Evolutionary conservation across 768 basidiomycete genomes (phyloP).

Genomic region (Chalciporus pseudorubinellus): DNA sequence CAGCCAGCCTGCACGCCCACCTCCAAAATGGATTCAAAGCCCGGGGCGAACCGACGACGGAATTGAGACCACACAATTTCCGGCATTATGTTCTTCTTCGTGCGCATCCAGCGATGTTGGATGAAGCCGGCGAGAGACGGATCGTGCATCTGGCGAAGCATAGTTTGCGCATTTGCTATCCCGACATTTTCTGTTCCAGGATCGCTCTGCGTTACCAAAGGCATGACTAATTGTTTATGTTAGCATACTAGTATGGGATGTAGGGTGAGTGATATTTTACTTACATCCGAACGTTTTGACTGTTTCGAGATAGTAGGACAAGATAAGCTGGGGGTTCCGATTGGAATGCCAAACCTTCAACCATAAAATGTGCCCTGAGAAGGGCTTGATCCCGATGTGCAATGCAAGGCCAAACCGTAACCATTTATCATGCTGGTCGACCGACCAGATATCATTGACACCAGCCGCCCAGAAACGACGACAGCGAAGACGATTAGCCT

Average conservation of each 20-base stretch:
- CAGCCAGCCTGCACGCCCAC: slow-evolving; percentile 25
- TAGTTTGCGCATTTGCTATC: slow-evolving; percentile 1
- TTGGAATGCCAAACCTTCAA: slow-evolving; percentile 5
- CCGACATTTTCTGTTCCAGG: slow-evolving; percentile 4
- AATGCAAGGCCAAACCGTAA: not conserved
- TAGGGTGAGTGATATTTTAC: no score
- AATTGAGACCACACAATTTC: slow-evolving; percentile 43
- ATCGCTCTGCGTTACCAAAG: not conserved
- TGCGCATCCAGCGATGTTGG: slow-evolving; percentile 40
- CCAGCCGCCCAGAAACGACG: slow-evolving; percentile 26
- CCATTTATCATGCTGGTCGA: slow-evolving; percentile 7
- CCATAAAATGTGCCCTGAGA: not conserved
- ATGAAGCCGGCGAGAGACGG: slow-evolving; percentile 34
- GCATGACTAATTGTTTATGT: no score
- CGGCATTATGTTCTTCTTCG: slow-evolving; percentile 41
- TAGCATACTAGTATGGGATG: no score
- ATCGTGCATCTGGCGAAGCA: slow-evolving; percentile 23
- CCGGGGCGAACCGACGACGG: slow-evolving; percentile 28
- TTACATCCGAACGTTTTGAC: not conserved
- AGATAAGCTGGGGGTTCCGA: not conserved
- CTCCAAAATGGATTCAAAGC: slow-evolving; percentile 36
- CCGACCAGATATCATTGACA: not conserved
- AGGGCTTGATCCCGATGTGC: not conserved
- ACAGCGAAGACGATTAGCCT: slow-evolving; percentile 23
- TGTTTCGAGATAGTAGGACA: not conserved